Base-by-base conservation (phyloP, 768 basidiomycete genomes). In the Mycena filopes region DNA sequence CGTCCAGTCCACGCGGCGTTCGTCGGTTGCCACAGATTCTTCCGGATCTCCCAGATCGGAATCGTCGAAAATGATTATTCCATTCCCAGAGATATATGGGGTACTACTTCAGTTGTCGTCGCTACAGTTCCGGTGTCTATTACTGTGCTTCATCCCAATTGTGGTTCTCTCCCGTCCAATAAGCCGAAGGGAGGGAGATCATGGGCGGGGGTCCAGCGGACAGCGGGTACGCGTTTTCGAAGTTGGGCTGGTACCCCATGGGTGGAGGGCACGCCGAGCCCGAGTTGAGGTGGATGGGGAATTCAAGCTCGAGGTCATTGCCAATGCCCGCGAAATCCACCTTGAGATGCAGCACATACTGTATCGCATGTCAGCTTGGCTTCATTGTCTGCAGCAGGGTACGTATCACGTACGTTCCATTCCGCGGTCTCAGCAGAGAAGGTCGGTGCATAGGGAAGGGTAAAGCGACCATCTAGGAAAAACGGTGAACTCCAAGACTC, bases 241-340 rank as follows among this genome's bases (percentile, higher is more conserved):
- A 55, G 26, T 59, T 62, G 21, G 41, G 18, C 18, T 58, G 40
- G 31, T 63, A 66, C 49, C 23, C 43, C 25, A 60, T 60, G 20
- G 40, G 60, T 4, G 64, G 64, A 28, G 60, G 68, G 29, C 42
- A 58, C 7, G 64, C 56, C 26, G 20, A 43, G 38, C 68, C 64
- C 12, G 68, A 69, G 21, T 66, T 54, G 46, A 69, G 46, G 3
- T 55, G 68, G 16, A 69, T 36, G 36, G 68, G 68, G 41, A 69
- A 33, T 25, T 69, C 60, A 26, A 69, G 62, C 40, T 55, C 45
- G 9, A 69, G 64, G 56, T 63, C 31, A 42, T 69, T 69, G 2
- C 68, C 68, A 2, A 66, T 38, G 15, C 68, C 68, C 8, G 64
- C 64, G 51, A 69, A 69, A 28, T 65, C 56, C 23, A 66, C 60